phyloP scores from a whole-genome alignment of 75 land plant genomes.

The Gnetum montanum region DNA sequence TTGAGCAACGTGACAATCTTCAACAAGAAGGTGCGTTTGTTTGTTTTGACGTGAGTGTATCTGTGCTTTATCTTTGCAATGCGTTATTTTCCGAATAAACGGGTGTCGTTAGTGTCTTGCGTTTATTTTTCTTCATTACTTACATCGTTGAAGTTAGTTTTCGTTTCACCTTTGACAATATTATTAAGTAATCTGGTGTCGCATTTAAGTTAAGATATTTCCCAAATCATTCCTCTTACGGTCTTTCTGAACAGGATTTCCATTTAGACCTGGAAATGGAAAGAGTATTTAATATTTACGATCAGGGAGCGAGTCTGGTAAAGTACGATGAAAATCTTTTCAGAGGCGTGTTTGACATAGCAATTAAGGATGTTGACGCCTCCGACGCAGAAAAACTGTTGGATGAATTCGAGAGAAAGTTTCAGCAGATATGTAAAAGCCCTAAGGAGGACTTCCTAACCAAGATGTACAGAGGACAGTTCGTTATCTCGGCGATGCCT shows the following conservation, averaged over 20 bases:
- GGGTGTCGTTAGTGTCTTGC: too few species aligned
- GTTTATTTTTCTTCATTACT: too few species aligned
- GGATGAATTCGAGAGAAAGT: constrained; percentile 19
- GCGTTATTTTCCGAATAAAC: too few species aligned
- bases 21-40: too few species aligned
- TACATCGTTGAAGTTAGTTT: too few species aligned
- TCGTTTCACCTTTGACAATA: too few species aligned
- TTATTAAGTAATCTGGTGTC: too few species aligned
- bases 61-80: too few species aligned
- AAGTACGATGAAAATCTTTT: constrained; percentile 21
- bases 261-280: constrained; percentile 31
- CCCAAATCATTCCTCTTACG: too few species aligned
- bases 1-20: too few species aligned
- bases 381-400: constrained; percentile 25
- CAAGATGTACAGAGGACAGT: constrained; percentile 23
- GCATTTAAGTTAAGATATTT: too few species aligned
- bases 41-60: too few species aligned
- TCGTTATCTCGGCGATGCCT: constrained; percentile 20
- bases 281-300: constrained; percentile 17
- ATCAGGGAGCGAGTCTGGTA: constrained; percentile 16
- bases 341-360: constrained; percentile 23
- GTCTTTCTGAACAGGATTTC: constrained; percentile 14
- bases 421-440: constrained; percentile 15
- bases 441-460: constrained; percentile 16
- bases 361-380: constrained; percentile 24